Evolutionary conservation across 371 early-diverging fungal genomes (phyloP), one percentile per base, ranked within the genome.

Genomic region (Zychaea mexicana): DNA sequence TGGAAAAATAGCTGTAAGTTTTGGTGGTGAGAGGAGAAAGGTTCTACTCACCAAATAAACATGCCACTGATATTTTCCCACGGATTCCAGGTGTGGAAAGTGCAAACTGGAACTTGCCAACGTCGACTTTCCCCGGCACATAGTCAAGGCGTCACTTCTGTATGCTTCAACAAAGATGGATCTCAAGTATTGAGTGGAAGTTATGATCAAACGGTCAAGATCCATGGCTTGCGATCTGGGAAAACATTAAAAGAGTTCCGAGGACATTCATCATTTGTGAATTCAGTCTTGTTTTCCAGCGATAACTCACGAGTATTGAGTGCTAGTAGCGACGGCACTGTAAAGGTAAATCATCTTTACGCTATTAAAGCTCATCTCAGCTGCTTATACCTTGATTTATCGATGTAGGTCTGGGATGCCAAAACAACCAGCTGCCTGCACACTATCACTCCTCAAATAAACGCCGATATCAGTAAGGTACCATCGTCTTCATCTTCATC

Each of bases 201-300:
- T 21, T 92, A 93, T 64, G 97, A 96, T 71, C 80, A 83, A 22
- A 85, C 88, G 0, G 71, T 95, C 17, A 81, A 91, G 85, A 76
- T 97, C 12, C 94, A 95, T 69, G 96, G 96, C 6, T 66, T 96
- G 17, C 92, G 93, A 67, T 93, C 94, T 1, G 96, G 96, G 7
- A 94, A 94, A 55, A 82, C 87, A 70, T 64, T 96, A 7, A 92
- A 93, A 56, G 95, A 96, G 68, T 94, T 94, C 65, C 81, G 90
- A 32, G 98, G 98, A 0, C 98, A 98, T 64, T 79, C 89, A 0
- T 91, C 94, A 0, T 94, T 90, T 65, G 90, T 96, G 42, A 97
- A 95, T 72, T 74, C 81, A 19, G 94, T 87, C 2, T 56, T 85
- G 2, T 98, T 88, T 62, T 88, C 87, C 13, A 52, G 72, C 10